Evolutionary conservation across 306 rosid genomes (phyloP).

Genomic region (Ochetophila trinervis): DNA sequence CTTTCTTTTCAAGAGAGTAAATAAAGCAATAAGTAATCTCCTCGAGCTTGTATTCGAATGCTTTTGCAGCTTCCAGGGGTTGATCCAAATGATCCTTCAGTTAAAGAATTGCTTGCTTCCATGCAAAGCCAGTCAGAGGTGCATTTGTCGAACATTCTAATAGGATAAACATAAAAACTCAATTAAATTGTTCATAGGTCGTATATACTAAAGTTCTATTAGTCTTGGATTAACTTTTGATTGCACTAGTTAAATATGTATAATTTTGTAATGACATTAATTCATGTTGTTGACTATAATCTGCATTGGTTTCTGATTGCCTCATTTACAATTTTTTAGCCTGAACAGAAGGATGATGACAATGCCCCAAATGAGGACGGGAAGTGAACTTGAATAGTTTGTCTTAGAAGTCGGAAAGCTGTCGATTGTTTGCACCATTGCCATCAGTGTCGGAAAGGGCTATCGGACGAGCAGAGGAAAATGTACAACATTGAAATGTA

Average conservation of each 20-base stretch:
- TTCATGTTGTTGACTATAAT: not conserved
- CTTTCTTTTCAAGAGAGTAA: not conserved
- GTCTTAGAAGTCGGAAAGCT: constrained; percentile 2
- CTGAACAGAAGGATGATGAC: constrained; percentile 70
- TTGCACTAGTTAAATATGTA: not conserved
- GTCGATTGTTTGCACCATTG: not conserved
- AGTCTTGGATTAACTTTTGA: not conserved
- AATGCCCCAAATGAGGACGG: constrained; percentile 61
- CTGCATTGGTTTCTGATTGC: constrained; percentile 22
- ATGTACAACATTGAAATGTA: constrained; percentile 19
- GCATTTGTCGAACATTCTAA: constrained; percentile 16
- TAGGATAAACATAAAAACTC: not conserved
- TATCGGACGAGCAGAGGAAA: not conserved
- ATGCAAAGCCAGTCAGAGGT: constrained; percentile 90
- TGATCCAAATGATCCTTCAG: constrained; percentile 94
- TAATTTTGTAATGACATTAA: constrained; percentile 13
- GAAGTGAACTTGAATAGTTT: constrained; percentile 36
- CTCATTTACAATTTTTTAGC: constrained; percentile 22
- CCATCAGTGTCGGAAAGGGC: constrained; percentile 5
- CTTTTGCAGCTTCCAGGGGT: constrained; percentile 96
- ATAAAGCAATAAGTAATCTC: constrained; percentile 19
- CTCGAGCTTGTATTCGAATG: constrained; percentile 18
- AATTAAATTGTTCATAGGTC: not conserved
- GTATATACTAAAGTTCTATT: not conserved
- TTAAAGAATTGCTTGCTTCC: constrained; percentile 93